A percentile compares a stretch with the other conserved stretches of the same genome.
Evolutionary conservation across 2,329 filamentous ascomycete genomes (phyloP).

Genomic region (Penicillium rolfsii): DNA sequence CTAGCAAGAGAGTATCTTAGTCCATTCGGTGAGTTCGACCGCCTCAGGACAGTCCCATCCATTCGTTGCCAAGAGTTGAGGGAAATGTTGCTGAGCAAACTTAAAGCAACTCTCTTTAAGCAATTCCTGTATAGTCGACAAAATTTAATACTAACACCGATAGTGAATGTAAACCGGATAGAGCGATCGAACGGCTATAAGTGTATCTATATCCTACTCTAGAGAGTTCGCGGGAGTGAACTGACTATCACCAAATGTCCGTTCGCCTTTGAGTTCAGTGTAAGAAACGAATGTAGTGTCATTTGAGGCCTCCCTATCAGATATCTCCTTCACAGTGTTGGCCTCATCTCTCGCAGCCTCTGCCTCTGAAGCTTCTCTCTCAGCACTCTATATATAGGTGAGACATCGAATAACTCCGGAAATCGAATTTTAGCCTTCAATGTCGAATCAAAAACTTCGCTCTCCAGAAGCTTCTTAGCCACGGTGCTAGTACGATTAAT

Average conservation of each 20-base stretch:
- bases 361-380: conserved; percentile 15
- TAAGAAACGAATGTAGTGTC: neutral
- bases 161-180: conserved; percentile 15
- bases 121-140: conserved; percentile 7
- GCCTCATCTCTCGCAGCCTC: conserved; percentile 12
- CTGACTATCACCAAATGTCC: too few species aligned
- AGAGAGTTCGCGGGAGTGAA: too few species aligned
- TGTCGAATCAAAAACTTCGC: conserved; percentile 7
- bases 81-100: conserved; percentile 9
- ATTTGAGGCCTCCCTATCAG: neutral
- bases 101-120: conserved; percentile 12
- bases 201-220: too few species aligned
- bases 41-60: conserved; percentile 12
- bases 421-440: conserved; percentile 14
- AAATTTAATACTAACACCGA: conserved; percentile 6
- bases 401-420: conserved; percentile 14
- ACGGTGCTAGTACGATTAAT: conserved; percentile 3
- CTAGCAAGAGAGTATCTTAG: conserved; percentile 3
- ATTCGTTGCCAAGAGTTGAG: conserved; percentile 1
- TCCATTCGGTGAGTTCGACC: conserved; percentile 12
- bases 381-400: conserved; percentile 9
- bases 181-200: conserved; percentile 7
- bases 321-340: conserved; percentile 8
- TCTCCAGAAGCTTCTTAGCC: conserved; percentile 9
- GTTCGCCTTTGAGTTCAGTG: too few species aligned